Percentiles rank a stretch among this genome's conserved stretches.
Evolutionary conservation across 345 rosid species (phyloP).

Genomic region (Kernera saxatilis): DNA sequence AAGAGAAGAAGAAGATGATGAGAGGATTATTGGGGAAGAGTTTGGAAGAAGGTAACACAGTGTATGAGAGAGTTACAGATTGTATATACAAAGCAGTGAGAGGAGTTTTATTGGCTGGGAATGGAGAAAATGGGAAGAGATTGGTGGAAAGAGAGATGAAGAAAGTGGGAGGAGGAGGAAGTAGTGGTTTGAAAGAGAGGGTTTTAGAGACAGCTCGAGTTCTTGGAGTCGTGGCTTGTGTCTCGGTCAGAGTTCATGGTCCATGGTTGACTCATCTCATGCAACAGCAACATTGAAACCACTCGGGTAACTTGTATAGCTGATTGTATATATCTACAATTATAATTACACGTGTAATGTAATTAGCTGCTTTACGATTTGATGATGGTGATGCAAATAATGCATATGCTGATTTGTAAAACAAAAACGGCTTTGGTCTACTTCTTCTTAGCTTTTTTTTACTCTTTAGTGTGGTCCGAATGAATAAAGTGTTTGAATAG

Average conservation of each 20-base stretch:
- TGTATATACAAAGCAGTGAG: constrained; percentile 62
- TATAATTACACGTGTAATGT: constrained; percentile 22
- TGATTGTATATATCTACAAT: neutral
- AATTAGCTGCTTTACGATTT: constrained; percentile 19
- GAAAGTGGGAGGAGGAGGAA: constrained; percentile 45
- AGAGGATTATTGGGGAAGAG: constrained; percentile 63
- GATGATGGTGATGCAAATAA: constrained; percentile 17
- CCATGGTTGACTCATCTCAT: constrained; percentile 57
- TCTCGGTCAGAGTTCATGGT: constrained; percentile 58
- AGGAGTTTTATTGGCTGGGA: constrained; percentile 65
- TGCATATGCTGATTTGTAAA: constrained; percentile 32
- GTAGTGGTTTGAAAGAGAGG: constrained; percentile 41
- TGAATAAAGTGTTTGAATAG: constrained; percentile 5
- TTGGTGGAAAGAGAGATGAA: constrained; percentile 51
- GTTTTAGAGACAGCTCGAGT: constrained; percentile 57
- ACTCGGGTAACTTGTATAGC: constrained; percentile 20
- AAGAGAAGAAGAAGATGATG: constrained; percentile 53
- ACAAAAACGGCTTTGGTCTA: constrained; percentile 20
- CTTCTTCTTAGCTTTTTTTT: neutral
- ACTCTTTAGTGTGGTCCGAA: neutral
- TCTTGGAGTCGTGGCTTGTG: constrained; percentile 53
- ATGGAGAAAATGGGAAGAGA: constrained; percentile 43
- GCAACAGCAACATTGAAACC: constrained; percentile 17
- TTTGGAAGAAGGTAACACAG: constrained; percentile 69
- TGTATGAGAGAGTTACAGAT: constrained; percentile 62